Conservation (phyloP, 2,329 filamentous ascomycete species). For the Colletotrichum sp. region DNA sequence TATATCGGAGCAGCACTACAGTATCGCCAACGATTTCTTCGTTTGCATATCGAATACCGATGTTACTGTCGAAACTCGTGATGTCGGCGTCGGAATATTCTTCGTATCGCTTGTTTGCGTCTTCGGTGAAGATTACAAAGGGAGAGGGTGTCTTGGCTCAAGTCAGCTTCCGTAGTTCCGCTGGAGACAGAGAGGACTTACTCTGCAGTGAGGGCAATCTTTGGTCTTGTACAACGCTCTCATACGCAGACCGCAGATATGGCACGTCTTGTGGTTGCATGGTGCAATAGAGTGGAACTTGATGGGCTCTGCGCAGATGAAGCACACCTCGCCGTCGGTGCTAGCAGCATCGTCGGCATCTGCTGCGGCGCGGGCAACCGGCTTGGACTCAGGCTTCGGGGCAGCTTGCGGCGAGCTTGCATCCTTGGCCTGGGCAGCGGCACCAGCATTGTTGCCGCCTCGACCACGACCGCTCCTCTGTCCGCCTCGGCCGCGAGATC, state of each 20-base stretch:
- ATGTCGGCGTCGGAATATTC: slow-evolving; percentile 81
- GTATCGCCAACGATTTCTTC: slow-evolving; percentile 92
- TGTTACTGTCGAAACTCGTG: slow-evolving; percentile 78
- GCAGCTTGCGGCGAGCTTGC: not conserved
- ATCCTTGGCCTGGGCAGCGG: not conserved
- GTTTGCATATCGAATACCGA: slow-evolving; percentile 91
- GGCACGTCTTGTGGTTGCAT: slow-evolving; percentile 95
- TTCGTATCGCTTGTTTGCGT: slow-evolving; percentile 80
- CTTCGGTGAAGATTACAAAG: slow-evolving; percentile 92
- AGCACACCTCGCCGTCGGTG: slow-evolving; percentile 83
- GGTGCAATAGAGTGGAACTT: slow-evolving; percentile 88
- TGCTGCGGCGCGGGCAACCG: slow-evolving; percentile 27
- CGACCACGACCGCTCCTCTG: slow-evolving; percentile 19
- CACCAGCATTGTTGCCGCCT: slow-evolving; percentile 23
- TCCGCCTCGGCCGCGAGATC: slow-evolving; percentile 13
- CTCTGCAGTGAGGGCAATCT: slow-evolving; percentile 93
- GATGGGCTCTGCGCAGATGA: slow-evolving; percentile 93
- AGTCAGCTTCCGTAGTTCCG: slow-evolving; percentile 23
- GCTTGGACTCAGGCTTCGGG: slow-evolving; percentile 13
- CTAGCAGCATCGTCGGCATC: slow-evolving; percentile 49
- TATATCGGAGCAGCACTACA: slow-evolving; percentile 85
- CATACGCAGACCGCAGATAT: slow-evolving; percentile 92
- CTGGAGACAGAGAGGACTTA: slow-evolving; percentile 44
- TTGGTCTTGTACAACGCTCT: slow-evolving; percentile 95
- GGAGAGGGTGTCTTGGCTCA: slow-evolving; percentile 65